Conservation (phyloP, 2,329 filamentous ascomycete species). For the Thielaviopsis musarum region DNA sequence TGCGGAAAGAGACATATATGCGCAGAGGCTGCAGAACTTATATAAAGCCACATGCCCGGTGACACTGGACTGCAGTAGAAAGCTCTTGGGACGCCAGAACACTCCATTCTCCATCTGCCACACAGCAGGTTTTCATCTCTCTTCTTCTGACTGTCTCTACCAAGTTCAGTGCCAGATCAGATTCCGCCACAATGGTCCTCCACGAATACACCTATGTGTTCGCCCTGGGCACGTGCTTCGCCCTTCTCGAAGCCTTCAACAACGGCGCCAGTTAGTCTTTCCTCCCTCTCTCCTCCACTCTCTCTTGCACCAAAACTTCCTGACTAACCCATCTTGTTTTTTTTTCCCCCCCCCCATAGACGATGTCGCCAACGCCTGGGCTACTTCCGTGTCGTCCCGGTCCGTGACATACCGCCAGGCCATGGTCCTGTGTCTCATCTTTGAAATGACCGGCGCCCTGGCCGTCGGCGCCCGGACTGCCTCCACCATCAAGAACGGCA, state of each 20-base stretch:
- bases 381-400: conserved; percentile 64
- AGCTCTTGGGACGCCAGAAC: no score
- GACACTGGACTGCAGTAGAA: no score
- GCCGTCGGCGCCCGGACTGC: conserved; percentile 53
- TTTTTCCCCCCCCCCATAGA: no score
- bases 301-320: not conserved
- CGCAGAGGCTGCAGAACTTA: not conserved
- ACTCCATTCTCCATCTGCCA: not conserved
- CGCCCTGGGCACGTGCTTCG: conserved; percentile 59
- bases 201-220: conserved; percentile 54
- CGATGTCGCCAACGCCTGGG: conserved; percentile 75
- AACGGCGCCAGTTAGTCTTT: conserved; percentile 54
- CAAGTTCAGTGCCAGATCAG: not conserved
- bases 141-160: not conserved
- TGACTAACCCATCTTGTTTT: not conserved
- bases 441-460: conserved; percentile 52
- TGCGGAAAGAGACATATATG: not conserved
- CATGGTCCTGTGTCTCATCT: conserved; percentile 48
- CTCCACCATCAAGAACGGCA: conserved; percentile 65
- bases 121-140: not conserved
- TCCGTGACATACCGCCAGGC: conserved; percentile 55
- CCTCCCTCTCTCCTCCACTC: not conserved
- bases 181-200: conserved; percentile 32
- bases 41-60: no score
- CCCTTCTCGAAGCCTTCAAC: conserved; percentile 61